phyloP scores from a whole-genome alignment of 2,329 filamentous ascomycete species.

The Endoconidiophora laricicola region DNA sequence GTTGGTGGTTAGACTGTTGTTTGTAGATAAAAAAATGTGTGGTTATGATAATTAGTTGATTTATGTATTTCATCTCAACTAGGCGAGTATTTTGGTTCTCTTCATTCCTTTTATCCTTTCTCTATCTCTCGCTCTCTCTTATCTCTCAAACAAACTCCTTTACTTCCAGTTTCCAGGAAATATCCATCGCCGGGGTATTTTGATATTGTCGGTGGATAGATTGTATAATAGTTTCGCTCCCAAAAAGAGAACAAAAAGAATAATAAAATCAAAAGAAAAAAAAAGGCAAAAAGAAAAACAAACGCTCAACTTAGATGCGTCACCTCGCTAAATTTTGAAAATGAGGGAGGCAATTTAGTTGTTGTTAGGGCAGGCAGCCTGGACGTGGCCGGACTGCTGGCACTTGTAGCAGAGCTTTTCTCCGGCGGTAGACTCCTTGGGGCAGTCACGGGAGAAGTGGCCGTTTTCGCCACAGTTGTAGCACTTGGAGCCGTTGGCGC shows the following conservation, averaged over 20 bases:
- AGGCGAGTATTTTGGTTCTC: not conserved
- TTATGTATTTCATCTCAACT: no score
- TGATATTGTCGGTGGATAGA: no score
- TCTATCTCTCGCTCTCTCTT: conserved; percentile 4
- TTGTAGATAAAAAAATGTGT: no score
- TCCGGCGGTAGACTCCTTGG: conserved; percentile 64
- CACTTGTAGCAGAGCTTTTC: conserved; percentile 99
- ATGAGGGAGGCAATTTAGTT: conserved; percentile 30
- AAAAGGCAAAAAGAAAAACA: conserved; percentile 5
- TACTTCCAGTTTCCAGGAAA: not conserved
- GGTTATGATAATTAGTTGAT: no score
- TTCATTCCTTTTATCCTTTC: not conserved
- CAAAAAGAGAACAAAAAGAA: not conserved
- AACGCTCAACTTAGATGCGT: not conserved
- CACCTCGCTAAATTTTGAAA: not conserved
- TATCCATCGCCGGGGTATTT: no score
- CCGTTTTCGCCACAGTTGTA: conserved; percentile 96
- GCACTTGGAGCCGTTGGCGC: conserved; percentile 98
- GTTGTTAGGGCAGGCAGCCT: conserved; percentile 73
- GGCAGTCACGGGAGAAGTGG: conserved; percentile 90
- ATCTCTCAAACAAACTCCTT: not conserved
- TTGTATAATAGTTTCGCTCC: no score
- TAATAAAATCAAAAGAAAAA: conserved; percentile 5
- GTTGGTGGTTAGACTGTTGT: not conserved
- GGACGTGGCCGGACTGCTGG: conserved; percentile 71